Base-by-base conservation (phyloP, 1,284 basidiomycete species). In the Leccinum subrobustum region DNA sequence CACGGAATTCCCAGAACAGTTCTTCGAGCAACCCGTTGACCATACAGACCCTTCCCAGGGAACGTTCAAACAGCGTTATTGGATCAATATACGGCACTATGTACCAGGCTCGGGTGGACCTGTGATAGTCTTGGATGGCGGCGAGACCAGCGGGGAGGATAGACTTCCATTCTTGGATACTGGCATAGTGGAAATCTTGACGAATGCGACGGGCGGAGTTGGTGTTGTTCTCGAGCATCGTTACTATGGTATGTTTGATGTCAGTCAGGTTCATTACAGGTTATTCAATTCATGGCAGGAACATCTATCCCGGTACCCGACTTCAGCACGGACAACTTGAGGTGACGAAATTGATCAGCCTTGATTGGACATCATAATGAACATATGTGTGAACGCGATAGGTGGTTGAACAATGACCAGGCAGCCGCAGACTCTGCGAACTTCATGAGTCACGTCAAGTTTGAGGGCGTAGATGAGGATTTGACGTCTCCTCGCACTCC, bases 211-310 rank as follows among this genome's bases (percentile, higher is more conserved):
- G 0, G 85, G 87, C 20, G 96, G 96, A 4, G 76, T 93, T 6
- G 89, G 90, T n/a, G 83, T 99, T 52, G 86, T 98, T 8, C 81
- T 98, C 31, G 96, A 99, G 72, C 95, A 96, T 73, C 83, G 95
- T 64, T 93, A 89, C 73, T 92, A 92, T 70, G 92, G 92, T 83
- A 68, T 56, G 72, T 73, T 64, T 56, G 61, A 60, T 71, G 69
- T 7, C 35, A 12, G 5, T 58, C n/a, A 39, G 59, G 51, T 25
- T 39, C 7, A 4, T 9, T 42, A 18, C 8, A 20, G 2, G 23
- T 52, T 2, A 8, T 44, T 44, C 51, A 9, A 60, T 39, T 16
- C 42, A 48, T 50, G 72, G 67, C 69, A 92, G 96, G 96, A 48
- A 76, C 85, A 55, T 96, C 93, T 4, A 79, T 93, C 14, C 92